Conservation (phyloP, 208 protist genomes). For the Trichomonas tenax region DNA sequence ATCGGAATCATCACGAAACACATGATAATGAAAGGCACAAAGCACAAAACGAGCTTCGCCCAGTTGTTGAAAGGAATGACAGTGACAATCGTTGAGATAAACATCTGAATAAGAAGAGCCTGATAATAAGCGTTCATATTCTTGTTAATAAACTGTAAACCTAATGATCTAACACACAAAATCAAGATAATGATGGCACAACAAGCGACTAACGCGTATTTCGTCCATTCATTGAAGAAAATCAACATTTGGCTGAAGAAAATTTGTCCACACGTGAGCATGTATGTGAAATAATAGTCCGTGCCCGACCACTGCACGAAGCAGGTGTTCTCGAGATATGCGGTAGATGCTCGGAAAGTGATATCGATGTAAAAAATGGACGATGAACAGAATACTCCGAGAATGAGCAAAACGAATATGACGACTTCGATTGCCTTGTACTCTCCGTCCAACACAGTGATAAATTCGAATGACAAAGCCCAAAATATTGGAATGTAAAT, state of each 20-base stretch:
- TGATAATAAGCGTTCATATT: background rate
- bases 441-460: background rate
- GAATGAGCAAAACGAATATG: background rate
- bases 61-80: background rate
- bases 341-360: background rate
- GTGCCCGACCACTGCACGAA: background rate
- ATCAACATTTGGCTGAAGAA: background rate
- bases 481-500: background rate
- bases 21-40: background rate
- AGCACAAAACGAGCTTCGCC: background rate
- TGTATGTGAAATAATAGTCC: no score
- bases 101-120: background rate
- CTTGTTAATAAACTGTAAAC: background rate
- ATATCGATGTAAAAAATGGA: background rate
- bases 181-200: background rate
- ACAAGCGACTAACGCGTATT: background rate
- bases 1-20: background rate
- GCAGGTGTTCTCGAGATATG: background rate
- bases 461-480: background rate
- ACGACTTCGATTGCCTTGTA: background rate
- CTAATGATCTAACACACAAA: background rate
- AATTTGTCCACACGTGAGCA: background rate
- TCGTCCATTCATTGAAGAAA: background rate
- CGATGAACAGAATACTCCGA: background rate
- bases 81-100: background rate